Base-by-base conservation (phyloP, 208 protist species). In the Naegleria lovaniensis region DNA sequence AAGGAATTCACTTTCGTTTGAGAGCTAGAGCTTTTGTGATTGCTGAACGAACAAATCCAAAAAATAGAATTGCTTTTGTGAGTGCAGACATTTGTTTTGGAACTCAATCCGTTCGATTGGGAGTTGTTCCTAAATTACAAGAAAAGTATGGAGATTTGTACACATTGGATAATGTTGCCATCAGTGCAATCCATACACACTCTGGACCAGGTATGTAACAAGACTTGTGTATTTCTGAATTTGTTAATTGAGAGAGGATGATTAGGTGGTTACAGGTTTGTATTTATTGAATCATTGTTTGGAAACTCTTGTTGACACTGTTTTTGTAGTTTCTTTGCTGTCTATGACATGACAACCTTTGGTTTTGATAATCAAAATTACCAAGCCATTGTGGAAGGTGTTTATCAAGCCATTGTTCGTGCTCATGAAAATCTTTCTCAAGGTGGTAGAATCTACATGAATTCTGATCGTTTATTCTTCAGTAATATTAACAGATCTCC, bases 401-500 rank as follows among this genome's bases (percentile, higher is more conserved):
- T 89, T 29, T n/a, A 48, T 29, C 36, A 33, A 38, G 19, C 48
- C 29, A 89, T 89, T 40, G 33, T 51, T 36, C 15, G 59, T 19
- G 85, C 85, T 19, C 85, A 89, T 67, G n/a, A 89, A 15, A 67
- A 38, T 40, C 7, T 89, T 7, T 40, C n/a, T 19, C 1, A 59
- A 41, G 48, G 48, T 41, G 85, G 85, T 29, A 38, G 48, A 38
- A 89, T 89, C 15, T 40, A 41, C 3, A 38, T 89, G 5, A 67
- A 41, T 67, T 6, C 22, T 36, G 85, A 29, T 67, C 22, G 51
- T 11, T 40, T 89, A 25, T 38, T 13, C 13, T 36, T 16, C 6
- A n/a, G 19, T n/a, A 89, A 89, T 40, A 67, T 67, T 67, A 89
- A 89, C 59, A 43, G 85, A 40, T 89, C 85, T 22, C 85, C 85